Base-by-base conservation (phyloP, 2,329 filamentous ascomycete species). In the Fusarium cicatricum region DNA sequence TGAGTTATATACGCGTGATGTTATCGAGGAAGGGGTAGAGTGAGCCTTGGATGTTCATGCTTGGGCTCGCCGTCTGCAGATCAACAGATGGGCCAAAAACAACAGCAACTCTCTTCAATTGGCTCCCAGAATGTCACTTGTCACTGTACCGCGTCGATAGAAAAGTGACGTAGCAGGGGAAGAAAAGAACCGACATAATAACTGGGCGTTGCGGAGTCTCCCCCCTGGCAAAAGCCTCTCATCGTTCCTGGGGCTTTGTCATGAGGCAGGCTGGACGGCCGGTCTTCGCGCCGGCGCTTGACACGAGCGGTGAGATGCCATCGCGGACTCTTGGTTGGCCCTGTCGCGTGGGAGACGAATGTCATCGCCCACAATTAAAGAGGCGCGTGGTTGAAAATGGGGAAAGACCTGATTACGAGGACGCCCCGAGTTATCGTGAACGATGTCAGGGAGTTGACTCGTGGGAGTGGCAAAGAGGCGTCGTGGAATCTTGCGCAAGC, bases 391-490 rank as follows among this genome's bases (percentile, higher is more conserved):
- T n/a, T 21, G 36, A 23, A 11, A 31, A 45, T 48, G 23, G 36
- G 3, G 9, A 34, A 28, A 34, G 23, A 38, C 26, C 31, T 29
- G 33, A 45, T 54, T 21, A 12, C 21, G 11, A 43, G 19, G 28
- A 26, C 9, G 23, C 23, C 15, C 23, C 37, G 21, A 21, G 33
- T 36, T 31, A 26, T 56, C 54, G 43, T 36, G 21, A 59, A 36
- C 17, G 38, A 16, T 29, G 41, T 34, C 44, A 21, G 31, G 14
- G 32, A 45, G 29, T 45, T 40, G 19, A 48, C 39, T 42, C 23
- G 32, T 42, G 39, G 32, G 16, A 32, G 59, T 63, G 59, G 59
- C 59, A 52, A 62, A 26, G 45, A 60, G 46, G 47, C 59, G 59
- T 60, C 50, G 46, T 45, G 37, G 41, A 46, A 6, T 37, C 43